Evolutionary conservation across 345 rosid genomes (phyloP).

Genomic region (Raphanus raphanistrum): DNA sequence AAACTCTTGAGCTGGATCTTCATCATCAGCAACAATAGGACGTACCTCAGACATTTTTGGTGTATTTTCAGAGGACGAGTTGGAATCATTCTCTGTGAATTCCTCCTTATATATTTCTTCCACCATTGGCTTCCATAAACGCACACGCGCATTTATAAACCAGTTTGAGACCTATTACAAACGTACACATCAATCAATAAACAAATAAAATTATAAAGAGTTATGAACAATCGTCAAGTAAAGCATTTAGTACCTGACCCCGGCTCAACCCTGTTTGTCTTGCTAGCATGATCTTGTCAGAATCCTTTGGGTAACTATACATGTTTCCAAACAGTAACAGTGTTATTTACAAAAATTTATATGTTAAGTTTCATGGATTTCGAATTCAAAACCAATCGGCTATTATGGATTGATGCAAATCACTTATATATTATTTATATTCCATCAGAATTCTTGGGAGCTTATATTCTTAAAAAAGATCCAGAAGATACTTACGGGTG

Average conservation of each 20-base stretch:
- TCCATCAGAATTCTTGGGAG: not conserved
- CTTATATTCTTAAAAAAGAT: not conserved
- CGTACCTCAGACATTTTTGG: constrained; percentile 45
- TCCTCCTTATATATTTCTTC: constrained; percentile 99
- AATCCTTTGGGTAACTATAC: constrained; percentile 90
- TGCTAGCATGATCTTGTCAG: constrained; percentile 94
- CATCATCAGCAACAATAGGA: constrained; percentile 11
- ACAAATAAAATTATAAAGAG: not conserved
- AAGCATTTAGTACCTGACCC: constrained; percentile 59
- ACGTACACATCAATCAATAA: not conserved
- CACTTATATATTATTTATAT: not conserved
- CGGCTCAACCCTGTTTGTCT: constrained; percentile 97
- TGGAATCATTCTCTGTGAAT: constrained; percentile 80
- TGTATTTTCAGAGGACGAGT: constrained; percentile 75
- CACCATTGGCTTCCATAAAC: constrained; percentile 99
- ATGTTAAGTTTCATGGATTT: not conserved
- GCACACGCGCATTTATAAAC: constrained; percentile 99
- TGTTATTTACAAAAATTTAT: not conserved
- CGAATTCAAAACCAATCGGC: too few species aligned
- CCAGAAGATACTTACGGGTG: constrained; percentile 69
- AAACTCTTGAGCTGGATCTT: constrained; percentile 25
- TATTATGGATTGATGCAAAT: too few species aligned
- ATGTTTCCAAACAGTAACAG: not conserved
- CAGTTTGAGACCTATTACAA: constrained; percentile 80
- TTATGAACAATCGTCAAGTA: not conserved